Evolutionary conservation across 2,329 filamentous ascomycete genomes (phyloP).

Genomic region (Orbilia javanica): DNA sequence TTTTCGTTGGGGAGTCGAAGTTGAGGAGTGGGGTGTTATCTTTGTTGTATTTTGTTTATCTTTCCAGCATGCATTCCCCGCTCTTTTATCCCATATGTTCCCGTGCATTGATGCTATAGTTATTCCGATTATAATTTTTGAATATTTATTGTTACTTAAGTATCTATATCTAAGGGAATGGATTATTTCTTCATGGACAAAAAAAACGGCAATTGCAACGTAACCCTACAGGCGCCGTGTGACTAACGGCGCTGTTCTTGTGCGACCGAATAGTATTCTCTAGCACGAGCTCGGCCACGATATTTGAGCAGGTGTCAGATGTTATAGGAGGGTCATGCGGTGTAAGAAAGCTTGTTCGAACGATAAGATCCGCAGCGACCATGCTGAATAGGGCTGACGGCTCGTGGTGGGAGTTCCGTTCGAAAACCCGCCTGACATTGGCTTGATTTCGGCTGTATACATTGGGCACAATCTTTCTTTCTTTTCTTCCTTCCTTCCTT

Average conservation of each 20-base stretch:
- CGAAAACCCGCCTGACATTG: conserved; percentile 14
- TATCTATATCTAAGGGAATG: no score
- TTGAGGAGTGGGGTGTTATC: neutral
- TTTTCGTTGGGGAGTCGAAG: neutral
- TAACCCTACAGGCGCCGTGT: conserved; percentile 1
- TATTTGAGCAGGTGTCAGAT: neutral
- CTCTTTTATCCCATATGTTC: no score
- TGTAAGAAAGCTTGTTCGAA: conserved; percentile 33
- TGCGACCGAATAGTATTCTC: neutral
- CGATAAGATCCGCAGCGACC: conserved; percentile 37
- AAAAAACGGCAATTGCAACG: neutral
- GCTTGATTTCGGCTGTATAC: neutral
- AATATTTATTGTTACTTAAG: no score
- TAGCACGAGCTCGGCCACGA: conserved; percentile 3
- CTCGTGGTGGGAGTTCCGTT: conserved; percentile 14
- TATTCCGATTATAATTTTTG: neutral
- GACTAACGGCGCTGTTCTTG: conserved; percentile 16
- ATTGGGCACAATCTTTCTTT: neutral
- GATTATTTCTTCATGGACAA: neutral
- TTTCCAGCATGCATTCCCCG: neutral
- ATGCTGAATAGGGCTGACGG: conserved; percentile 28
- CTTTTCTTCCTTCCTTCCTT: neutral
- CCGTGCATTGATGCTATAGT: neutral
- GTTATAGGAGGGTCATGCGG: conserved; percentile 15
- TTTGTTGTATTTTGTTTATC: conserved; percentile 12